Conservation (phyloP, 1,284 basidiomycete genomes). For the Ceratobasidium sp. region DNA sequence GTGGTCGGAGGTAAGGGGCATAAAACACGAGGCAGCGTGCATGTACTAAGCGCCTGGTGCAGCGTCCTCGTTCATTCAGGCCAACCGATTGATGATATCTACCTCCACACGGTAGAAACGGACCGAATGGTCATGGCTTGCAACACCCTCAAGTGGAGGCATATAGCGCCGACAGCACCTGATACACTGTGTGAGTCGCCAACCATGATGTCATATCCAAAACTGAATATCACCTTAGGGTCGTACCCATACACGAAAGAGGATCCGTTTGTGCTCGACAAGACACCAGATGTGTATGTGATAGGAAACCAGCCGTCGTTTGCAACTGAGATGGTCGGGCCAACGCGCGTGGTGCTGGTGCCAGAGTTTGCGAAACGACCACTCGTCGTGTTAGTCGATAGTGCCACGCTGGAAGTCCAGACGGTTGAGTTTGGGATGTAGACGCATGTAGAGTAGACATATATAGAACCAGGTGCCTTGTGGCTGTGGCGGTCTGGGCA, state of each 20-base stretch:
- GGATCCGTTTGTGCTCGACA: slow-evolving; percentile 90
- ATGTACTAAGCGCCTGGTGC: slow-evolving; percentile 54
- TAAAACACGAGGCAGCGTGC: slow-evolving; percentile 33
- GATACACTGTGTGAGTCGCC: slow-evolving; percentile 83
- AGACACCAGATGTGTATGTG: slow-evolving; percentile 90
- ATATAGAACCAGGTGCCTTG: slow-evolving; percentile 23
- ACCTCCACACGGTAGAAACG: slow-evolving; percentile 80
- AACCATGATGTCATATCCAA: not conserved
- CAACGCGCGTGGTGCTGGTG: slow-evolving; percentile 81
- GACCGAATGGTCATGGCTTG: slow-evolving; percentile 80
- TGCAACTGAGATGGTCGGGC: slow-evolving; percentile 74
- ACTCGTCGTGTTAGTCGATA: slow-evolving; percentile 72
- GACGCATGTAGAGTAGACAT: not conserved
- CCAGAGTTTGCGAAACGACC: slow-evolving; percentile 82
- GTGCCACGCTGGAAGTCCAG: slow-evolving; percentile 67
- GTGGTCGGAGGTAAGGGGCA: slow-evolving; percentile 45
- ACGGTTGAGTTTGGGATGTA: slow-evolving; percentile 57
- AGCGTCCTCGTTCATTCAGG: slow-evolving; percentile 88
- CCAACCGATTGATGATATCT: slow-evolving; percentile 94
- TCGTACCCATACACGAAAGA: slow-evolving; percentile 91
- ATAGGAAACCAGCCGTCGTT: slow-evolving; percentile 93
- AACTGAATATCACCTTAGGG: slow-evolving; percentile 62
- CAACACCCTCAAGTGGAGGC: slow-evolving; percentile 90
- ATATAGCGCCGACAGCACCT: slow-evolving; percentile 96
- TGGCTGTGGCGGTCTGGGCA: slow-evolving; percentile 19